Percentiles rank a stretch among this genome's conserved stretches.
These are phyloP conservation scores for Aspergillus sp. DNA, from an alignment of 2,329 filamentous ascomycete species.

Conservation along the genomic window DNA sequence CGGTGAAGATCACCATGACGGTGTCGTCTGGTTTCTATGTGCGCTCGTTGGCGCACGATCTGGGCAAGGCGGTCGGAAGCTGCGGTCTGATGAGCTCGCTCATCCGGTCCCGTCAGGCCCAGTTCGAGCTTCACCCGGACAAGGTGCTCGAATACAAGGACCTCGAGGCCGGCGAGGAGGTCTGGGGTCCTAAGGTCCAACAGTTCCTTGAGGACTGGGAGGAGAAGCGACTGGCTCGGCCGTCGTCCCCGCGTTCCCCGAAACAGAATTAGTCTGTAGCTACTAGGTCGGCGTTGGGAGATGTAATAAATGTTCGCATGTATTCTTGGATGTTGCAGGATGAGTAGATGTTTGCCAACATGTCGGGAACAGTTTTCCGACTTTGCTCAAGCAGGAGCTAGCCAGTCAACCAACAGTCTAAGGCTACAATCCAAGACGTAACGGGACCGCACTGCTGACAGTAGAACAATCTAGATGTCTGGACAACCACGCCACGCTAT, in stretches of 20 bases:
- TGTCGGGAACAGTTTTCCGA: background rate
- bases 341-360: background rate
- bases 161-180: slow-evolving; percentile 71
- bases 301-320: background rate
- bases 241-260: background rate
- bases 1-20: slow-evolving; percentile 81
- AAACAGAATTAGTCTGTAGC: background rate
- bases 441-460: background rate
- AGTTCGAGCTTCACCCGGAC: slow-evolving; percentile 69
- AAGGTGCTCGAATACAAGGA: slow-evolving; percentile 81
- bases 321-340: background rate
- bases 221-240: slow-evolving; percentile 37
- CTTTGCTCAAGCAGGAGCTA: too few relatives aligned
- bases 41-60: slow-evolving; percentile 86
- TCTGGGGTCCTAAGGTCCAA: slow-evolving; percentile 78
- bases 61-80: slow-evolving; percentile 79
- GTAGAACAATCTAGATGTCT: background rate
- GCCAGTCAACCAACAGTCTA: background rate
- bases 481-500: background rate
- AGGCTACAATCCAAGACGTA: slow-evolving; percentile 3
- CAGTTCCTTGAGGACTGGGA: slow-evolving; percentile 58
- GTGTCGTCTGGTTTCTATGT: slow-evolving; percentile 98
- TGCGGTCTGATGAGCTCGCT: slow-evolving; percentile 85
- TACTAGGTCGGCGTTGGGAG: background rate
- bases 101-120: slow-evolving; percentile 75